Evolutionary conservation across 2,329 filamentous ascomycete species (phyloP).

Genomic region (Phaeosphaeria sp.): DNA sequence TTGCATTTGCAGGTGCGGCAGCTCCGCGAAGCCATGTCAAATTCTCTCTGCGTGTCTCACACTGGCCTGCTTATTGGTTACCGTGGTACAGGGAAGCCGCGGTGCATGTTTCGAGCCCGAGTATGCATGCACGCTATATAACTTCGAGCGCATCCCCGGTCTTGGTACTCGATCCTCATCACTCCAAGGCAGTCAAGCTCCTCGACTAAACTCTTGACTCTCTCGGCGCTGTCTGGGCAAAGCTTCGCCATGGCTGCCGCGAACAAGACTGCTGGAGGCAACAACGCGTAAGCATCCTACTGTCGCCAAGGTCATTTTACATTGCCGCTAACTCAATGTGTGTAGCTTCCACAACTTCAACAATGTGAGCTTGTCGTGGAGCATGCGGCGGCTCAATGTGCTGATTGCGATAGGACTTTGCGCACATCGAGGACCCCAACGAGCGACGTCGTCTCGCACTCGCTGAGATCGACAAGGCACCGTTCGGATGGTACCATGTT

Average conservation of each 20-base stretch:
- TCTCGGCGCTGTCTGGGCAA: slow-evolving; percentile 12
- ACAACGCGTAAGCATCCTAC: slow-evolving; percentile 12
- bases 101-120: neutral
- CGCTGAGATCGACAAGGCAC: slow-evolving; percentile 80
- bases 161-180: neutral
- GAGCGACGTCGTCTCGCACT: slow-evolving; percentile 81
- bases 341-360: slow-evolving; percentile 32
- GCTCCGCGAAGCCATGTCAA: slow-evolving; percentile 4
- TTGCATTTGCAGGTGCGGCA: neutral
- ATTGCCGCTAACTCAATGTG: neutral
- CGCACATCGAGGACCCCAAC: slow-evolving; percentile 70
- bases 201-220: slow-evolving; percentile 11
- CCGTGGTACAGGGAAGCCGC: neutral
- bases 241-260: slow-evolving; percentile 18
- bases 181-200: slow-evolving; percentile 8
- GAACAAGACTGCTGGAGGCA: slow-evolving; percentile 30
- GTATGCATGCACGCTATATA: slow-evolving; percentile 5
- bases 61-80: neutral
- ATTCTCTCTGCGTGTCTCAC: slow-evolving; percentile 5
- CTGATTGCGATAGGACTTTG: slow-evolving; percentile 26
- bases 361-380: slow-evolving; percentile 12
- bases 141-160: neutral
- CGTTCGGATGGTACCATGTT: slow-evolving; percentile 83
- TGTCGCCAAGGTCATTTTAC: neutral
- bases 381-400: neutral